Evolutionary conservation across 495 filamentous ascomycete species (phyloP).

Genomic region (Copromyces sp.): DNA sequence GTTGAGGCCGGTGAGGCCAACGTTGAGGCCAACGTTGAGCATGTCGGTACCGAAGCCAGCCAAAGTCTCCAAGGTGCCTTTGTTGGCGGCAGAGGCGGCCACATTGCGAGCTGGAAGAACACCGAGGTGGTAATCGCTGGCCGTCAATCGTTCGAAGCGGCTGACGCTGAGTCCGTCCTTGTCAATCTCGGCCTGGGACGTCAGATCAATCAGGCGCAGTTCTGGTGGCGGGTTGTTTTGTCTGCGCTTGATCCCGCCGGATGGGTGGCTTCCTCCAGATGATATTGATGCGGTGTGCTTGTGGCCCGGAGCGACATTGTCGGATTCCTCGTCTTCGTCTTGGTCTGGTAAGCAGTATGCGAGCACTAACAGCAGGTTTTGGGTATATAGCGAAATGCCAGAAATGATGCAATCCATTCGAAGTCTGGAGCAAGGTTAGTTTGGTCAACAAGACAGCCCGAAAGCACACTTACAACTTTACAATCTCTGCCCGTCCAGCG

Average conservation of each 20-base stretch:
- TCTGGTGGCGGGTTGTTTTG: constrained; percentile 76
- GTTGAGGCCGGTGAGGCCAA: constrained; percentile 45
- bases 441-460: background rate
- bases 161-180: constrained; percentile 74
- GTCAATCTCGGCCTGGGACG: constrained; percentile 63
- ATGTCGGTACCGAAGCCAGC: constrained; percentile 48
- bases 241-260: constrained; percentile 51
- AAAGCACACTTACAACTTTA: constrained; percentile 62
- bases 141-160: constrained; percentile 75
- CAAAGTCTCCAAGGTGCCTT: constrained; percentile 57
- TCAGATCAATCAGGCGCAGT: constrained; percentile 79
- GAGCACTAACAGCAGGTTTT: constrained; percentile 78
- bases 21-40: constrained; percentile 59
- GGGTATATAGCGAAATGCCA: constrained; percentile 93
- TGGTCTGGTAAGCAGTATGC: constrained; percentile 70
- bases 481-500: constrained; percentile 73
- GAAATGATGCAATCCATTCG: constrained; percentile 95
- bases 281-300: constrained; percentile 28
- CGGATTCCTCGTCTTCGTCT: constrained; percentile 39
- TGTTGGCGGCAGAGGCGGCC: constrained; percentile 51
- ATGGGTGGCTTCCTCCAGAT: constrained; percentile 41
- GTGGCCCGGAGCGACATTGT: constrained; percentile 15
- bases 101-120: constrained; percentile 66
- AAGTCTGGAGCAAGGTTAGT: constrained; percentile 44
- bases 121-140: constrained; percentile 84